Base-by-base conservation (phyloP, 805 yeast species). In the Pichia scutulata region DNA sequence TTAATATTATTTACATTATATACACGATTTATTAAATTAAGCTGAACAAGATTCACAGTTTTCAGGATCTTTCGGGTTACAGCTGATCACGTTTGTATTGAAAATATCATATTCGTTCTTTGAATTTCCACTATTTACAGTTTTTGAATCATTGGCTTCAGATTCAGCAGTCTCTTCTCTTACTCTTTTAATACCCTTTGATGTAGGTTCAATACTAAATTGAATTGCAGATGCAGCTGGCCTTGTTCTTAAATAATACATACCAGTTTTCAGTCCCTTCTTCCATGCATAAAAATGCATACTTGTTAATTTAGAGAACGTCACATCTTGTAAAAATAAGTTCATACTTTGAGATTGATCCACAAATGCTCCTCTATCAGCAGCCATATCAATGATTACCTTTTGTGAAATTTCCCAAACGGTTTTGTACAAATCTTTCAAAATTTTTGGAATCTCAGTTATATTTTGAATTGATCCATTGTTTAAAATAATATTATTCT, bases 251-350 rank as follows among this genome's bases (percentile, higher is more conserved):
- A 93, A 75, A 71, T 93, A 93, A 76, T 93, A 93, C 95, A 93
- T 92, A 63, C 99, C 99, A 6, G 99, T 93, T 78, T 93, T 93
- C 66, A 93, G 78, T 54, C 99, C 99, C 74, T 86, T 89, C 75
- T 87, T 86, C 99, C 99, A 93, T 44, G 97, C 98, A 66, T 93
- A 92, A 76, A 93, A 93, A 69, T 93, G 99, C 97, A 93, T 93
- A 57, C 93, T 82, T 7, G 98, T 93, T 65, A 93, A 77, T 69
- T 93, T 93, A 61, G 96, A 95, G 92, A 89, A 86, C 2, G 98
- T 89, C 53, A 97, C 97, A 54, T 82, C 83, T 65, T 78, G 81
- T 68, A 93, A 75, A 72, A 88, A 90, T 56, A 93, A 81, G 68
- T 92, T 93, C 76, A 93, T 73, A 44, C 93, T 84, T 73, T 92